phyloP scores from a whole-genome alignment of 2,329 filamentous ascomycete species.

The Aureobasidium zeae region DNA sequence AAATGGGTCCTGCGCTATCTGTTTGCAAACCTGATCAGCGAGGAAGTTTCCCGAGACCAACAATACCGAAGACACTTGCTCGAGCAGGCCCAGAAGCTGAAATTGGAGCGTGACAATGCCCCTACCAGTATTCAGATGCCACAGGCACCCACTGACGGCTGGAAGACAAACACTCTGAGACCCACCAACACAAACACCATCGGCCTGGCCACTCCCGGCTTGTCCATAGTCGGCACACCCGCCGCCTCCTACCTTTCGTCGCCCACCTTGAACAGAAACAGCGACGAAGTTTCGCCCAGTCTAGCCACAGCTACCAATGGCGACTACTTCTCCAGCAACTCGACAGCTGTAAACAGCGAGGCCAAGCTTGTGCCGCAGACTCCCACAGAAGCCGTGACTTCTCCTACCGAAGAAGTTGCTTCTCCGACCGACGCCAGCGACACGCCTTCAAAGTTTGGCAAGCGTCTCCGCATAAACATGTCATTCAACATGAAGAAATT shows the following conservation, averaged over 20 bases:
- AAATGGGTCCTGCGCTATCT: constrained; percentile 94
- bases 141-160: constrained; percentile 36
- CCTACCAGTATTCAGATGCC: constrained; percentile 55
- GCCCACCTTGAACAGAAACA: constrained; percentile 27
- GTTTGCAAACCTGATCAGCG: constrained; percentile 80
- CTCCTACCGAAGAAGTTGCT: constrained; percentile 26
- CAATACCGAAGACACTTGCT: constrained; percentile 60
- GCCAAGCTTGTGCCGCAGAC: constrained; percentile 23
- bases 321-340: constrained; percentile 67
- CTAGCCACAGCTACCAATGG: too few relatives aligned
- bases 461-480: constrained; percentile 66
- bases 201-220: constrained; percentile 57
- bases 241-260: constrained; percentile 35
- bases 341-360: constrained; percentile 16
- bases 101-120: constrained; percentile 47
- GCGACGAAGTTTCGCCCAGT: constrained; percentile 47
- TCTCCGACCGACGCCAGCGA: constrained; percentile 45
- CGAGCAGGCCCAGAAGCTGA: constrained; percentile 49
- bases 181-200: constrained; percentile 53
- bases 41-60: constrained; percentile 78
- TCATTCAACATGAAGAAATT: constrained; percentile 74
- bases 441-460: constrained; percentile 50
- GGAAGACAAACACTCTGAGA: constrained; percentile 44
- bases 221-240: constrained; percentile 57
- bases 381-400: constrained; percentile 30